Evolutionary conservation across 495 filamentous ascomycete genomes (phyloP), one percentile per base, ranked within the genome.

Genomic region (Annulohypoxylon bovei): DNA sequence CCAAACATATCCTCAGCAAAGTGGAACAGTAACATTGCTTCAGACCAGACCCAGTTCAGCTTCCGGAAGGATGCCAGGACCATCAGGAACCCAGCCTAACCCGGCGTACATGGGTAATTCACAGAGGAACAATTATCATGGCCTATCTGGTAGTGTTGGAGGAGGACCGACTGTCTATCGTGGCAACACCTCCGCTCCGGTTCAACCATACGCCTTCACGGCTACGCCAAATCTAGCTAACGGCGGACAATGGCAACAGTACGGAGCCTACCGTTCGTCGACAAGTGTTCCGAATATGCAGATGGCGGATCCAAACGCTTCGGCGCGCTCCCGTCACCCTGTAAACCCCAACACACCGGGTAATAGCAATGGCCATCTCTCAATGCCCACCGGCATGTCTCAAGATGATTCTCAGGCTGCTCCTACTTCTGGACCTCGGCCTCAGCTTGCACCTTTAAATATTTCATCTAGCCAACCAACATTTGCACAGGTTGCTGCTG

Each of bases 171-270:
- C 84, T 62, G 86, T 77, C 65, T 97, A 96, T 82, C 88, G 92
- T 80, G 87, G 88, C 69, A 85, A 89, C 74, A 84, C 88, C 47
- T 80, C 87, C 63, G 88, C 89, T 56, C 88, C 91, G 27, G 85
- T 92, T 49, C 91, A 94, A 72, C 92, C 93, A 9, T 97, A 98
- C 81, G 91, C 92, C 32, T 97, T 95, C 80, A 92, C 88, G 32
- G 86, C 84, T 74, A 92, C 93, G 57, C 91, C 93, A 22, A 88
- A 85, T 70, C 81, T 92, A 67, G 85, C 83, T 39, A 87, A 83
- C 66, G 77, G 82, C 18, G 77, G 75, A 76, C 80, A 88, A 79
- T 90, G 87, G 78, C 89, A 90, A 71, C 87, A 92, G 77, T 83
- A 90, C 56, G 87, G 89, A 22, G 83, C 87, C 44, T 90, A 93